Conservation (phyloP, 164 flowering plant species). For the Liquidambar formosana region DNA sequence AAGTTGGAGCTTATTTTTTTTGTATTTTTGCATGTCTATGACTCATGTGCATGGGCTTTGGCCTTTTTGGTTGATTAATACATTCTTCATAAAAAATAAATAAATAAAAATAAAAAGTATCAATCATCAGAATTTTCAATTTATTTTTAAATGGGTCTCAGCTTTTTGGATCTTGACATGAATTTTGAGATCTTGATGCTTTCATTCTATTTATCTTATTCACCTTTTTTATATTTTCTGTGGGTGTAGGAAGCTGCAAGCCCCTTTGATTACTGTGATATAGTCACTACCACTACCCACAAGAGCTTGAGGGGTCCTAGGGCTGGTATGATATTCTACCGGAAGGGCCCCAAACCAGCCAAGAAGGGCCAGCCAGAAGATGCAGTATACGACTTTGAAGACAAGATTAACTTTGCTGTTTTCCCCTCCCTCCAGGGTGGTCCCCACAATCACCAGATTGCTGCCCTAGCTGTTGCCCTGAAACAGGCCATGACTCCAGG, state of each 20-base stretch:
- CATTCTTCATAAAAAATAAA: no score
- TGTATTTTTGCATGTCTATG: no score
- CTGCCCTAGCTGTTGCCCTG: conserved; percentile 96
- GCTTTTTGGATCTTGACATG: no score
- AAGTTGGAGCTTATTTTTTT: no score
- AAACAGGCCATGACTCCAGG: conserved; percentile 84
- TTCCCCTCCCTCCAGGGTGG: conserved; percentile 99
- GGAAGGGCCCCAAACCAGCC: conserved; percentile 97
- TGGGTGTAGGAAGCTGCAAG: conserved; percentile 83
- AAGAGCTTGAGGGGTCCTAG: conserved; percentile 98
- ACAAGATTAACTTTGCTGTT: conserved; percentile 94
- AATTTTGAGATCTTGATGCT: neutral
- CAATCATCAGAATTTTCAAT: no score
- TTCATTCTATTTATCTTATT: neutral
- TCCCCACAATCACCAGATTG: conserved; percentile 99
- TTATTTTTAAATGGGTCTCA: no score
- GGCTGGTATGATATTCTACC: conserved; percentile 99
- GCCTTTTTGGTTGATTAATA: no score
- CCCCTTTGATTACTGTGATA: conserved; percentile 93
- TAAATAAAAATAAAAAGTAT: no score
- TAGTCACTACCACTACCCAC: conserved; percentile 99
- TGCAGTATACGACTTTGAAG: conserved; percentile 95
- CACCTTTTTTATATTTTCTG: neutral
- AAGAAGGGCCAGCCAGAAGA: conserved; percentile 98
- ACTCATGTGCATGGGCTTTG: no score